phyloP scores from a whole-genome alignment of 2,329 filamentous ascomycete genomes.

The Colletotrichum musae region DNA sequence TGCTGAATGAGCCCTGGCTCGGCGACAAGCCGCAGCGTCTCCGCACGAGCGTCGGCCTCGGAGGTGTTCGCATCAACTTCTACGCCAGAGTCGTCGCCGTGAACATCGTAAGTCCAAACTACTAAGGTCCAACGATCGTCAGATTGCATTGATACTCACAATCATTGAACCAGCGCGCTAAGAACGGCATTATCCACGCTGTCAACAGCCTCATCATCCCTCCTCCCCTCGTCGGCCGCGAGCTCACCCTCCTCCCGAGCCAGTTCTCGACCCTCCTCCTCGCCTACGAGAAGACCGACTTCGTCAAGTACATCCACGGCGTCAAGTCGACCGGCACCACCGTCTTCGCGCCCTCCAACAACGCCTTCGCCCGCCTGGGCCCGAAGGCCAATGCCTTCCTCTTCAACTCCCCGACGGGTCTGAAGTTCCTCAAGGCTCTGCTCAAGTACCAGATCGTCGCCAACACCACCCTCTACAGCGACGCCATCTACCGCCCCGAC shows the following conservation, averaged over 20 bases:
- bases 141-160: neutral
- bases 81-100: conserved; percentile 78
- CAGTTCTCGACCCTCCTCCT: conserved; percentile 86
- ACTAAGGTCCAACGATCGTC: neutral
- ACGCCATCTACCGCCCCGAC: conserved; percentile 77
- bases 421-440: conserved; percentile 82
- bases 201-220: conserved; percentile 83
- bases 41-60: conserved; percentile 73
- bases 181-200: conserved; percentile 86
- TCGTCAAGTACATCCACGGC: conserved; percentile 73
- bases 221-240: conserved; percentile 72
- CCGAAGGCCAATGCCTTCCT: conserved; percentile 84
- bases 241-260: conserved; percentile 76
- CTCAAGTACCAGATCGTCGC: conserved; percentile 84
- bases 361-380: conserved; percentile 83
- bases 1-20: conserved; percentile 70
- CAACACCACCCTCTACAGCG: conserved; percentile 85
- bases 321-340: conserved; percentile 75
- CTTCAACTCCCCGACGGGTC: conserved; percentile 79
- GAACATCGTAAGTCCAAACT: conserved; percentile 72
- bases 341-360: conserved; percentile 85
- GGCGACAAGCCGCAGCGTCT: conserved; percentile 80
- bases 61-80: conserved; percentile 82
- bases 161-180: conserved; percentile 63
- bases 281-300: conserved; percentile 80